Percentiles rank a stretch among this genome's conserved stretches.
Evolutionary conservation across 352 stramenopile genomes (phyloP).

Genomic region (Aphanomyces euteiches): DNA sequence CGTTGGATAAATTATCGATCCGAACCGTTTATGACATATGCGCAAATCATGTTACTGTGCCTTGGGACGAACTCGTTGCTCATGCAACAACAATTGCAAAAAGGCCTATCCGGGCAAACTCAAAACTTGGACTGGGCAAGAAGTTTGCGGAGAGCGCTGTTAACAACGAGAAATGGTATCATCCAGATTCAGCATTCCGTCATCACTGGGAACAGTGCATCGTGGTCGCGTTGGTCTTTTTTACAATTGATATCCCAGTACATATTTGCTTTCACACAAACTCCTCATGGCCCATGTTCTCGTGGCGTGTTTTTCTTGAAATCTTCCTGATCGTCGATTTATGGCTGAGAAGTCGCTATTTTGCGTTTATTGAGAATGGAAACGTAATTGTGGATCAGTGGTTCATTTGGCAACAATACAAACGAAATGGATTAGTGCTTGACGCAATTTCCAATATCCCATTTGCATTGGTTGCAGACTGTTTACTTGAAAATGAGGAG

Average conservation of each 20-base stretch:
- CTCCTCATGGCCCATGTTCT: not conserved
- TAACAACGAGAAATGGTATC: not conserved
- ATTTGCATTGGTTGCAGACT: slow-evolving; percentile 54
- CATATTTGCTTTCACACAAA: slow-evolving; percentile 10
- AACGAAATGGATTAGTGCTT: slow-evolving; percentile 45
- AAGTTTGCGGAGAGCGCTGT: not conserved
- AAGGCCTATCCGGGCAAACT: slow-evolving; percentile 13
- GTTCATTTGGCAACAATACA: slow-evolving; percentile 66
- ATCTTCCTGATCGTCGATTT: slow-evolving; percentile 58
- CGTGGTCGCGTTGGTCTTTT: slow-evolving; percentile 6
- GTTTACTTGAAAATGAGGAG: slow-evolving; percentile 23
- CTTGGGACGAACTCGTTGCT: slow-evolving; percentile 1
- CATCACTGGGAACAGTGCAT: slow-evolving; percentile 21
- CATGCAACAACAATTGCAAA: not conserved
- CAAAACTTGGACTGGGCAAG: slow-evolving; percentile 3
- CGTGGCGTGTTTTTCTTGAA: slow-evolving; percentile 41
- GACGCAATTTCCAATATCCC: slow-evolving; percentile 58
- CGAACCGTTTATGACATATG: not conserved
- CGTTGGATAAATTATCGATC: slow-evolving; percentile 3
- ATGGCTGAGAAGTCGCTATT: slow-evolving; percentile 46
- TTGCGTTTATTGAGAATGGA: slow-evolving; percentile 63
- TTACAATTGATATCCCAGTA: slow-evolving; percentile 19
- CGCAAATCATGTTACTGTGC: not conserved
- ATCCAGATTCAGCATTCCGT: slow-evolving; percentile 6
- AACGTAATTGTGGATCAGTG: slow-evolving; percentile 52